Evolutionary conservation across 352 stramenopile genomes (phyloP).

Genomic region (Pythium oligandrum): DNA sequence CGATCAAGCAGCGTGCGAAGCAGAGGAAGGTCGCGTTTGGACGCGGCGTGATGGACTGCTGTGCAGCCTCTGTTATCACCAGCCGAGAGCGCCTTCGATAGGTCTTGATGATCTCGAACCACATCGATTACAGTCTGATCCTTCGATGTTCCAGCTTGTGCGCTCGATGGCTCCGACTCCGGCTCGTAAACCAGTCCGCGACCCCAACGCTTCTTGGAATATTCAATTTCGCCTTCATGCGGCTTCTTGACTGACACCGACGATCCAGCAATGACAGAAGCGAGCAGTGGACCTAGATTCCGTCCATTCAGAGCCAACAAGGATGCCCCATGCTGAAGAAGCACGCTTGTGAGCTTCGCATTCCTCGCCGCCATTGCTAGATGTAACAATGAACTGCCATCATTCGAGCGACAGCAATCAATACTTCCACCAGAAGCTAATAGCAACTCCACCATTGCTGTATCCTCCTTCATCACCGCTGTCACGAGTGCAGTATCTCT

Average conservation of each 20-base stretch:
- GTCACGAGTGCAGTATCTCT: no score
- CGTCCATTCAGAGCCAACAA: conserved; percentile 25
- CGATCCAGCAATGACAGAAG: conserved; percentile 25
- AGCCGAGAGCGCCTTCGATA: no score
- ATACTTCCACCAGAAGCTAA: conserved; percentile 16
- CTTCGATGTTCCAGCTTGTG: no score
- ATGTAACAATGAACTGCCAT: conserved; percentile 29
- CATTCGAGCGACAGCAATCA: conserved; percentile 7
- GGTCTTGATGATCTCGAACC: no score
- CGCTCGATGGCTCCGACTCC: no score
- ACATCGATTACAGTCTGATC: no score
- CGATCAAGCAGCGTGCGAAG: no score
- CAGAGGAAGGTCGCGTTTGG: no score
- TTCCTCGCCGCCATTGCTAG: conserved; percentile 28
- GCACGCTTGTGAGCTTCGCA: conserved; percentile 19
- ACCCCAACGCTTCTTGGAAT: conserved; percentile 12
- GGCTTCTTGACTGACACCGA: conserved; percentile 29
- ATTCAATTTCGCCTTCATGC: conserved; percentile 36
- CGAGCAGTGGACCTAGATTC: conserved; percentile 25
- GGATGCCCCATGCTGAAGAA: conserved; percentile 32
- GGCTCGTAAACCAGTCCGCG: no score
- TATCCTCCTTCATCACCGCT: no score
- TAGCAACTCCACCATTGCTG: not conserved
- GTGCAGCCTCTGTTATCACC: no score
- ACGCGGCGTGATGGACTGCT: no score